Percentiles rank a stretch among this genome's conserved stretches.
phyloP scores from a whole-genome alignment of 495 filamentous ascomycete species.

The Penicillium alfredii region DNA sequence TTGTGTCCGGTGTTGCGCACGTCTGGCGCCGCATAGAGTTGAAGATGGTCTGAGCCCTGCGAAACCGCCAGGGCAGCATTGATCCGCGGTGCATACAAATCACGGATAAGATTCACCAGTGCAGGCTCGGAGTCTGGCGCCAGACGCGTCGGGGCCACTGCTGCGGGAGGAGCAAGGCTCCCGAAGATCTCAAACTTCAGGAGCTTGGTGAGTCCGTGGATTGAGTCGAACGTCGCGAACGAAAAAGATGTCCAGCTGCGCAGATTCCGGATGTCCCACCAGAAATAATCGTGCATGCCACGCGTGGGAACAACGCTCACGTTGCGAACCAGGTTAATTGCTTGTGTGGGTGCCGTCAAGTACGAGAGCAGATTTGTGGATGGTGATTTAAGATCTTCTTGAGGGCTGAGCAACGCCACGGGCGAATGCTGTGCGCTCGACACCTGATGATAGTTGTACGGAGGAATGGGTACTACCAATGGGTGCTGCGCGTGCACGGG shows the following conservation, averaged over 20 bases:
- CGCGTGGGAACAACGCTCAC: constrained; percentile 65
- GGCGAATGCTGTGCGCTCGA: constrained; percentile 46
- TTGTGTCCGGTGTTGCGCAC: constrained; percentile 47
- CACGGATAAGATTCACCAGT: constrained; percentile 61
- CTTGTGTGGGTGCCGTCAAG: constrained; percentile 70
- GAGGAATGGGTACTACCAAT: constrained; percentile 33
- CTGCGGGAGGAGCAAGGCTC: constrained; percentile 55
- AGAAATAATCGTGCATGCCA: constrained; percentile 73
- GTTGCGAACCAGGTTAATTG: constrained; percentile 74
- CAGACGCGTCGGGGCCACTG: constrained; percentile 43
- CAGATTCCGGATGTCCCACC: constrained; percentile 91
- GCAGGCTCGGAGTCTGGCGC: constrained; percentile 69
- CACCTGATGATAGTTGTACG: constrained; percentile 37
- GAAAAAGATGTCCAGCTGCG: constrained; percentile 76
- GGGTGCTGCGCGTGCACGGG: constrained; percentile 32
- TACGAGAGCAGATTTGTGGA: constrained; percentile 72
- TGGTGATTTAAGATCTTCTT: constrained; percentile 29
- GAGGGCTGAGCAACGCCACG: constrained; percentile 34
- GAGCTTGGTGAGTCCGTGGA: constrained; percentile 66
- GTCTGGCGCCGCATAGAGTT: constrained; percentile 51
- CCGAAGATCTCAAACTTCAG: constrained; percentile 63
- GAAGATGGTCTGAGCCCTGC: constrained; percentile 54
- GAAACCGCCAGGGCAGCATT: constrained; percentile 70
- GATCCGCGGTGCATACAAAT: constrained; percentile 69
- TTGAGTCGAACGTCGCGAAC: constrained; percentile 61